phyloP scores from a whole-genome alignment of 805 yeast species.

The Torulaspora indica region DNA sequence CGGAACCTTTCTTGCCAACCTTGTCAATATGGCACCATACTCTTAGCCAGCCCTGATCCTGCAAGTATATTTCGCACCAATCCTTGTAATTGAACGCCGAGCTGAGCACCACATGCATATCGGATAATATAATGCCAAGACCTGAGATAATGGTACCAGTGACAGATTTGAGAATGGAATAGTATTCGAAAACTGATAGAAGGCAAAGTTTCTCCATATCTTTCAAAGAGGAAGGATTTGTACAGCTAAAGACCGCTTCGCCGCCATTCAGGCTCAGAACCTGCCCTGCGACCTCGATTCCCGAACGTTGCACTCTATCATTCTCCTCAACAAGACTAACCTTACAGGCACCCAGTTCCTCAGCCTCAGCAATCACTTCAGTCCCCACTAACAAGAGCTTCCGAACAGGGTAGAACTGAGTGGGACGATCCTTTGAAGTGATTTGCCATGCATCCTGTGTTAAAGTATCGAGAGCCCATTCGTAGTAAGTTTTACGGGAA shows the following conservation, averaged over 20 bases:
- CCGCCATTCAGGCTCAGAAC: constrained; percentile 12
- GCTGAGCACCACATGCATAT: constrained; percentile 29
- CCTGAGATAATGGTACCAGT: constrained; percentile 31
- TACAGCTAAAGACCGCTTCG: constrained; percentile 10
- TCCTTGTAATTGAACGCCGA: constrained; percentile 32
- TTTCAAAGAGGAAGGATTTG: constrained; percentile 1
- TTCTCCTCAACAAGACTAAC: constrained; percentile 11
- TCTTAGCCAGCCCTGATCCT: constrained; percentile 33
- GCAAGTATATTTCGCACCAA: constrained; percentile 34
- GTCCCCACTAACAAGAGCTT: constrained; percentile 14
- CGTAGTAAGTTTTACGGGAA: constrained; percentile 16
- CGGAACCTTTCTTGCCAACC: constrained; percentile 11
- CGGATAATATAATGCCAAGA: constrained; percentile 27
- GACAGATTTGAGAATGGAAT: constrained; percentile 26
- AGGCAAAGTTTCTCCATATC: constrained; percentile 14
- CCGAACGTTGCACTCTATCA: constrained; percentile 6
- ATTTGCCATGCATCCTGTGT: constrained; percentile 10
- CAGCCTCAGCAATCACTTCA: constrained; percentile 8
- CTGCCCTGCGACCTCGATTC: constrained; percentile 8
- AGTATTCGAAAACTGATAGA: constrained; percentile 27
- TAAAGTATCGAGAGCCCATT: constrained; percentile 11
- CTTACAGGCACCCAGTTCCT: constrained; percentile 5
- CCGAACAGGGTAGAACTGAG: constrained; percentile 6
- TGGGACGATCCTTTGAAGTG: constrained; percentile 11
- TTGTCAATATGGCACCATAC: constrained; percentile 35